Evolutionary conservation across 306 rosid genomes (phyloP), one percentile per base, ranked within the genome.

Genomic region (Prunus kanzakura): DNA sequence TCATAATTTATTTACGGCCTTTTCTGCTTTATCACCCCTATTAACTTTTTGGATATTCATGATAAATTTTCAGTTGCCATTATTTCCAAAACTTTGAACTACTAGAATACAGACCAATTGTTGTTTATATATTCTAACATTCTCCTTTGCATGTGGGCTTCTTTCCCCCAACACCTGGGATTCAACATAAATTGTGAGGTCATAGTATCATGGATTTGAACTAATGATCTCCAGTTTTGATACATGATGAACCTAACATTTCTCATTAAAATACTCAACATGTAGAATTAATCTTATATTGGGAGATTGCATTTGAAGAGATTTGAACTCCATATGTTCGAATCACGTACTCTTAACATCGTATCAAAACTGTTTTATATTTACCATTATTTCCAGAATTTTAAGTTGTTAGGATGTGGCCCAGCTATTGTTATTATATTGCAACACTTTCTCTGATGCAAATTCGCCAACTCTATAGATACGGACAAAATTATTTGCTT

Each of bases 401-500:
- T 71, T 4, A 20, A 54, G 65, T 35, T 32, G 65, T 61, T 61
- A 14, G 23, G 54, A 60, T 19, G 46, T 45, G 55, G 25, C 16
- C 18, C 49, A 22, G 25, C 16, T 60, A 19, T 69, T 49, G n/a
- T 60, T 23, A 43, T 16, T 20, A 46, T 43, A 8, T 16, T 45
- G 25, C 13, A 60, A 25, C 56, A 32, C 10, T 25, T 62, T 54
- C 68, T 35, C 20, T 55, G 19, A 52, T 81, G 57, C 67, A 47
- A 71, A 55, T 15, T 51, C 65, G 64, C 57, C 46, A 25, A 47
- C 69, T 29, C 20, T 38, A 20, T 6, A 51, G 30, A 73, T 78
- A 6, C 18, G 11, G 73, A 78, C 77, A 78, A 67, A 75, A 25
- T 32, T 11, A 49, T 49, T 38, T 76, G 74, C 43, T 32, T 52